Evolutionary conservation across 139 green algal genomes (phyloP).

Genomic region (Tetraselmis striata): DNA sequence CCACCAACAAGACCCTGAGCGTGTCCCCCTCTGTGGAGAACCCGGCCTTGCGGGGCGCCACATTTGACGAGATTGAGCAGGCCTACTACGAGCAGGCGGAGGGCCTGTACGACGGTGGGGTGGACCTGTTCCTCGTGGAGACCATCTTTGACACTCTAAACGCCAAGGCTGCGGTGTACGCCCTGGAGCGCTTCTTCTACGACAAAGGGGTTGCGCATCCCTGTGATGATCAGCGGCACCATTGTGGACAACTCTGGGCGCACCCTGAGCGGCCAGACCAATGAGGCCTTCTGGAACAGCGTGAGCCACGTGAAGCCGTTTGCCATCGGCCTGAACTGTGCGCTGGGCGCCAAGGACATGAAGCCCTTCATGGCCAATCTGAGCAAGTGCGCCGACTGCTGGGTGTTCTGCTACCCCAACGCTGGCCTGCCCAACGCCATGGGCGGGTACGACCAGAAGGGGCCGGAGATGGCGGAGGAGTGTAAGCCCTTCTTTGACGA

Average conservation of each 20-base stretch:
- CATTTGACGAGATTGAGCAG: constrained; percentile 91
- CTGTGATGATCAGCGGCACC: constrained; percentile 92
- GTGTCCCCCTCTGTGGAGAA: constrained; percentile 96
- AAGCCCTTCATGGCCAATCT: constrained; percentile 90
- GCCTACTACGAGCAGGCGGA: constrained; percentile 89
- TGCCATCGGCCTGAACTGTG: constrained; percentile 95
- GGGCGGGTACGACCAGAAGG: constrained; percentile 97
- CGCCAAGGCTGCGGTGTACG: constrained; percentile 90
- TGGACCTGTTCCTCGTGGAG: constrained; percentile 96
- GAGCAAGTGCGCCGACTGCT: constrained; percentile 79
- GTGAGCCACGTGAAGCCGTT: constrained; percentile 84
- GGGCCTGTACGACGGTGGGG: constrained; percentile 80
- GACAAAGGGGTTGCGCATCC: constrained; percentile 69
- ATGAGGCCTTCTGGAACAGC: constrained; percentile 98
- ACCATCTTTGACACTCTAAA: constrained; percentile 99
- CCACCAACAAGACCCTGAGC: constrained; percentile 94
- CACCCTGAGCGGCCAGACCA: constrained; percentile 95
- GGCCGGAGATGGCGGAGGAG: constrained; percentile 87
- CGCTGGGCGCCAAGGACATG: constrained; percentile 93
- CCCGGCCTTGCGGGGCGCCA: constrained; percentile 87
- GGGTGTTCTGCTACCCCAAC: constrained; percentile 96
- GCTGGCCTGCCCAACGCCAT: constrained; percentile 96
- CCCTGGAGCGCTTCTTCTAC: constrained; percentile 88
- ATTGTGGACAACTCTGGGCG: constrained; percentile 89
- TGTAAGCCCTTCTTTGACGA: constrained; percentile 85